A percentile compares a stretch with the other conserved stretches of the same genome.
Conservation (phyloP, 805 yeast species). For the Monosporozyma yasuniensis region DNA sequence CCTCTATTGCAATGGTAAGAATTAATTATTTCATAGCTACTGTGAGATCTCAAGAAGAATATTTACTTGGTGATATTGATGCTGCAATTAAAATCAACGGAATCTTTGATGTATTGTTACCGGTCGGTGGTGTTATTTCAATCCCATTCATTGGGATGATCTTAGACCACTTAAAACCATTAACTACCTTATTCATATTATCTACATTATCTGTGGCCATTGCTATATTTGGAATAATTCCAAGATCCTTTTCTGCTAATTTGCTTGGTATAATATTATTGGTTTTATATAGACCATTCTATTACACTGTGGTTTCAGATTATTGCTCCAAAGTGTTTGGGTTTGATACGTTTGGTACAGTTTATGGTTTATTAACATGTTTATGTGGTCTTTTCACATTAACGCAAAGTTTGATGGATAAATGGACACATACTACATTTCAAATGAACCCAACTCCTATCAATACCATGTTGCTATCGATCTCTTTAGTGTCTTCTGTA, state of each 20-base stretch:
- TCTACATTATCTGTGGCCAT: conserved; percentile 47
- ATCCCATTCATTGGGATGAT: conserved; percentile 81
- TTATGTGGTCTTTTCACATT: conserved; percentile 76
- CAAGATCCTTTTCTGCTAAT: conserved; percentile 38
- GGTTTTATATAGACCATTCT: conserved; percentile 83
- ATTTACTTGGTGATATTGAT: conserved; percentile 44
- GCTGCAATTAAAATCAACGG: conserved; percentile 53
- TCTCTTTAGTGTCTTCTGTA: conserved; percentile 37
- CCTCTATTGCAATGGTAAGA: conserved; percentile 83
- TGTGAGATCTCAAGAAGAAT: conserved; percentile 71
- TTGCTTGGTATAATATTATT: conserved; percentile 59
- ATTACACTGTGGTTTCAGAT: conserved; percentile 87
- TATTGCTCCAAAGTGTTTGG: conserved; percentile 91
- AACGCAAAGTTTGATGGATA: conserved; percentile 61
- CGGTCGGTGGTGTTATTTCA: conserved; percentile 78
- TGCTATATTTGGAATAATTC: conserved; percentile 63
- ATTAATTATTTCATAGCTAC: conserved; percentile 92
- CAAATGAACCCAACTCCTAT: conserved; percentile 74
- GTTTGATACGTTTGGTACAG: conserved; percentile 81
- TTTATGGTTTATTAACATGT: conserved; percentile 80
- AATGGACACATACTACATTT: conserved; percentile 57
- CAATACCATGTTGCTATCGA: conserved; percentile 44
- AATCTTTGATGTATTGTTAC: conserved; percentile 78
- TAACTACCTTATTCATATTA: conserved; percentile 46
- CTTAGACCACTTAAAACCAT: conserved; percentile 63